Conservation (phyloP, 106 monocot species). For the Allium sativum region DNA sequence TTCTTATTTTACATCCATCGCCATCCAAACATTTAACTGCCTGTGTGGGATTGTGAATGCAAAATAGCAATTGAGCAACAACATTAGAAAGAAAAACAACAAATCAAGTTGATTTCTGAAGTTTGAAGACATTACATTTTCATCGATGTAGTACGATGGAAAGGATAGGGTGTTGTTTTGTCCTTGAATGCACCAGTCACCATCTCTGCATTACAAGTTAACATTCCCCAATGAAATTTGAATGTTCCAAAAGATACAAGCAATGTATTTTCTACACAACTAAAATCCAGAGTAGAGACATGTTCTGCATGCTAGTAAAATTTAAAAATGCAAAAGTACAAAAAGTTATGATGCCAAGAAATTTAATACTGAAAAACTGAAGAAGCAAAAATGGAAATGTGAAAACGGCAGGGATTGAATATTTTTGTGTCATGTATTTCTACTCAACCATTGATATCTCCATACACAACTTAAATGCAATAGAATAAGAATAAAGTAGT, state of each 20-base stretch:
- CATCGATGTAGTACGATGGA: slow-evolving; percentile 91
- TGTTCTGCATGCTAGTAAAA: not conserved
- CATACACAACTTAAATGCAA: not conserved
- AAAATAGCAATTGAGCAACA: not conserved
- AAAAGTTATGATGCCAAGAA: not conserved
- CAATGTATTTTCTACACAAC: not conserved
- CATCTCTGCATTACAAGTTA: slow-evolving; percentile 49
- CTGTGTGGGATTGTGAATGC: slow-evolving; percentile 32
- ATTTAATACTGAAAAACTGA: not conserved
- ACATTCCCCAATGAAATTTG: not conserved
- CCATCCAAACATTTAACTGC: slow-evolving; percentile 86
- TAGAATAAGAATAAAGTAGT: not conserved
- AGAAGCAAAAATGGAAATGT: too few species aligned
- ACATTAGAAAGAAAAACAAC: slow-evolving; percentile 6
- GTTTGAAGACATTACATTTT: slow-evolving; percentile 62
- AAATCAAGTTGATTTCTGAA: not conserved
- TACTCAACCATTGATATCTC: too few species aligned
- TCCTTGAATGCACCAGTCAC: slow-evolving; percentile 66
- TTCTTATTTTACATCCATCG: slow-evolving; percentile 74
- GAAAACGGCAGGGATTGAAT: too few species aligned
- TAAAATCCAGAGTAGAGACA: slow-evolving; percentile 5
- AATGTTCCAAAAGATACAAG: too few species aligned
- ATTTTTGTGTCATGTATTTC: too few species aligned
- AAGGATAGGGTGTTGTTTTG: slow-evolving; percentile 70
- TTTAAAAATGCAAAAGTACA: not conserved